Conservation (phyloP, 2,329 filamentous ascomycete species). For the Apiospora malaysiana region DNA sequence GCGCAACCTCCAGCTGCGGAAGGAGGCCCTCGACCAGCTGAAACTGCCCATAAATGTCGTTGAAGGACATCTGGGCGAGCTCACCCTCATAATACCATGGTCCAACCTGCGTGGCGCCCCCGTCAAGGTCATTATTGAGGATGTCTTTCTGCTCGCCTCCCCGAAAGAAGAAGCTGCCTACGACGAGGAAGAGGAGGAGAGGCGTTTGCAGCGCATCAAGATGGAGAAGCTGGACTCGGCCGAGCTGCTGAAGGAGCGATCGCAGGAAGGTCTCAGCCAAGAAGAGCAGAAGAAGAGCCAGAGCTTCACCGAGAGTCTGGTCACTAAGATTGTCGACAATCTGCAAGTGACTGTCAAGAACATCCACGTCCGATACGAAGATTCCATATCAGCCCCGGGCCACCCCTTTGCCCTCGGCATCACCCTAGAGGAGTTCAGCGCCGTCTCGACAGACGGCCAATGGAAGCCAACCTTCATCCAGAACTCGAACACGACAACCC, state of each 20-base stretch:
- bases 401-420: conserved; percentile 94
- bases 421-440: conserved; percentile 95
- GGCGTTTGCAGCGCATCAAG: conserved; percentile 87
- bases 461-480: conserved; percentile 98
- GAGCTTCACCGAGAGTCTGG: conserved; percentile 93
- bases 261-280: conserved; percentile 87
- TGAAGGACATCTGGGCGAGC: conserved; percentile 89
- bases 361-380: conserved; percentile 97
- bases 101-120: conserved; percentile 94
- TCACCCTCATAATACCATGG: conserved; percentile 95
- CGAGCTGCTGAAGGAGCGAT: conserved; percentile 90
- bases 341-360: conserved; percentile 98
- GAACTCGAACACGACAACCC: conserved; percentile 79
- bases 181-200: conserved; percentile 89
- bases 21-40: conserved; percentile 95
- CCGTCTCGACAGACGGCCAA: conserved; percentile 90
- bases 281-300: conserved; percentile 98
- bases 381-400: conserved; percentile 91
- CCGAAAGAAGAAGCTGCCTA: conserved; percentile 96
- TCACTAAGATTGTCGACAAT: conserved; percentile 98
- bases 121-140: conserved; percentile 92
- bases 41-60: conserved; percentile 96
- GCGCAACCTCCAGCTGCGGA: conserved; percentile 86
- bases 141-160: conserved; percentile 94
- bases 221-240: conserved; percentile 98